These are phyloP conservation scores for Phoma herbarum DNA, from an alignment of 2,329 filamentous ascomycete species.

Conservation along the genomic window DNA sequence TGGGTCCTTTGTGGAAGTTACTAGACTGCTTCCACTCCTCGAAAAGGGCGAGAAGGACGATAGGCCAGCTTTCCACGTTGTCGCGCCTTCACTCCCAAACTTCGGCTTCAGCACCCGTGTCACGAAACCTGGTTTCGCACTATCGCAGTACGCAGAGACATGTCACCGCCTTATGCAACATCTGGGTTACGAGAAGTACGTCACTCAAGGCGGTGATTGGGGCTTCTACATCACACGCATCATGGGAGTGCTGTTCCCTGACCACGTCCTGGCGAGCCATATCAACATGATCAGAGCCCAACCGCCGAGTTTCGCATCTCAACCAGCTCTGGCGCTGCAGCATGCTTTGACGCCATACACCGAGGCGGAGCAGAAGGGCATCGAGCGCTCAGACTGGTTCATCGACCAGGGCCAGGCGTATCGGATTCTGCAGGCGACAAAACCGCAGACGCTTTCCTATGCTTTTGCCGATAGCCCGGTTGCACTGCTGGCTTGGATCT, in stretches of 20 bases:
- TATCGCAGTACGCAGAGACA: slow-evolving; percentile 69
- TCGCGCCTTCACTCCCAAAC: slow-evolving; percentile 65
- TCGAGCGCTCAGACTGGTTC: slow-evolving; percentile 67
- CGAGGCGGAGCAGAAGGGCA: slow-evolving; percentile 60
- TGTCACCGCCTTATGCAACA: slow-evolving; percentile 73
- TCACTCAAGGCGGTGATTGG: slow-evolving; percentile 74
- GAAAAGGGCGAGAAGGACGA: slow-evolving; percentile 36
- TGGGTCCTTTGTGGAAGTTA: slow-evolving; percentile 72
- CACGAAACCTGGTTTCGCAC: slow-evolving; percentile 64
- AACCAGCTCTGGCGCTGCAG: slow-evolving; percentile 67
- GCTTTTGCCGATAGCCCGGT: slow-evolving; percentile 74
- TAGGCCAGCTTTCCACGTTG: slow-evolving; percentile 61
- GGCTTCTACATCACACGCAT: slow-evolving; percentile 71
- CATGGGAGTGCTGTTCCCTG: slow-evolving; percentile 67
- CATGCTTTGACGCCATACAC: slow-evolving; percentile 65
- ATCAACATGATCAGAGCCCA: slow-evolving; percentile 66
- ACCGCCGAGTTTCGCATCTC: slow-evolving; percentile 50
- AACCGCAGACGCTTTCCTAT: slow-evolving; percentile 77
- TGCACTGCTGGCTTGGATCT: slow-evolving; percentile 78
- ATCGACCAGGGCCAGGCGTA: slow-evolving; percentile 66
- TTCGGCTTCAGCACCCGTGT: slow-evolving; percentile 63
- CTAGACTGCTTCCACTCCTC: slow-evolving; percentile 65
- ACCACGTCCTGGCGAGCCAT: slow-evolving; percentile 67
- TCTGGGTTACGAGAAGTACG: slow-evolving; percentile 69
- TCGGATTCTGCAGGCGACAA: slow-evolving; percentile 68